Evolutionary conservation across 202 grass and related monocot genomes (phyloP).

Genomic region (Schoenoplectus tabernaemontani): DNA sequence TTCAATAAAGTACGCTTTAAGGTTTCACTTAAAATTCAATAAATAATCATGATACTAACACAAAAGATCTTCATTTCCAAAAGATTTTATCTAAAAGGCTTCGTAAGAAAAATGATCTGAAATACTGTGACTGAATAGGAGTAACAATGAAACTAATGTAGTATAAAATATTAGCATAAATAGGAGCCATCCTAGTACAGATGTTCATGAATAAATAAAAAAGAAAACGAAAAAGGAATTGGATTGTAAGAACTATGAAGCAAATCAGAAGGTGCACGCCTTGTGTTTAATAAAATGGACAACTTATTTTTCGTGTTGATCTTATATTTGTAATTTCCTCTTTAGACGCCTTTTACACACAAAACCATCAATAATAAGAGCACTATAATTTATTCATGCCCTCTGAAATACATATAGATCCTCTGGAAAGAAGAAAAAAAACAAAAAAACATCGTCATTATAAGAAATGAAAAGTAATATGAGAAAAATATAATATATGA

Average conservation of each 20-base stretch:
- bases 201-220: not conserved
- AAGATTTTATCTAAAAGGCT: not conserved
- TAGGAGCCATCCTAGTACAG: not conserved
- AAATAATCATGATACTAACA: not conserved
- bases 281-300: not conserved
- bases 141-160: not conserved
- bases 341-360: not conserved
- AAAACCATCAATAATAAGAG: not conserved
- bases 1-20: not conserved
- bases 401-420: conserved; percentile 81
- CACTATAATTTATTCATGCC: conserved; percentile 39
- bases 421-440: conserved; percentile 38
- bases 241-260: not conserved
- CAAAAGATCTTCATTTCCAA: not conserved
- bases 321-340: not conserved
- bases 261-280: not conserved
- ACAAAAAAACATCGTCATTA: conserved; percentile 10
- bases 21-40: not conserved
- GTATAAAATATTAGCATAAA: not conserved
- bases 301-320: not conserved
- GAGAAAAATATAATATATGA: not conserved
- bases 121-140: not conserved
- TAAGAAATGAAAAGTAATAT: not conserved
- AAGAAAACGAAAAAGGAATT: not conserved
- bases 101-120: not conserved